Evolutionary conservation across 768 basidiomycete species (phyloP).

Genomic region (Kwoniella sp.): DNA sequence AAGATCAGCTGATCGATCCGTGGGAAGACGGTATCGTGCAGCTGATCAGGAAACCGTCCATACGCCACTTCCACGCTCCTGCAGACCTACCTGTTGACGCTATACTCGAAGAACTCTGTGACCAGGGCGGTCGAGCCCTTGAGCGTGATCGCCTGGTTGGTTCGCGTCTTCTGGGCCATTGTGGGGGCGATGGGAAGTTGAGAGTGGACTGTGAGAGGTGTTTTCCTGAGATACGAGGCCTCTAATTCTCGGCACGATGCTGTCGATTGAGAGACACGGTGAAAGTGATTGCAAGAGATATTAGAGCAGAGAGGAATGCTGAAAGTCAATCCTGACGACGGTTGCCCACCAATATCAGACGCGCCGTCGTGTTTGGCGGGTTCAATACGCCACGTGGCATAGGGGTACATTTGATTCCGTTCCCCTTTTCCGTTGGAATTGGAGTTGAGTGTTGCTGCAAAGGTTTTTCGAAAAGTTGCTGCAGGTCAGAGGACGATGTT

Average conservation of each 20-base stretch:
- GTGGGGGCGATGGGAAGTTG: not conserved
- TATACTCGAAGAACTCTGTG: constrained; percentile 99
- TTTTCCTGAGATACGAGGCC: too few species aligned
- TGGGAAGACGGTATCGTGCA: not conserved
- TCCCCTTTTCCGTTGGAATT: not conserved
- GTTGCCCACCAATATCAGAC: constrained; percentile 9
- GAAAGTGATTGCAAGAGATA: too few species aligned
- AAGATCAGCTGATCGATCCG: constrained; percentile 22
- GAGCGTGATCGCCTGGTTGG: constrained; percentile 71
- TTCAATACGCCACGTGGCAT: not conserved
- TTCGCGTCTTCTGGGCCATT: constrained; percentile 55
- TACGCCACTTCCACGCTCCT: not conserved
- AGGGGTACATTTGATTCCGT: constrained; percentile 1
- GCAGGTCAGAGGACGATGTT: not conserved
- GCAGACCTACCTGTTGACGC: constrained; percentile 83
- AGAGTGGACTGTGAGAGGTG: not conserved
- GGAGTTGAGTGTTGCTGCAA: not conserved
- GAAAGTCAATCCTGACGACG: not conserved
- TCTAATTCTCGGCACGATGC: too few species aligned
- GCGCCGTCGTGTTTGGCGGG: not conserved
- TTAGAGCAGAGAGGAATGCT: not conserved
- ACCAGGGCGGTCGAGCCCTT: constrained; percentile 92
- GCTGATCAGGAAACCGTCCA: not conserved
- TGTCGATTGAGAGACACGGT: not conserved
- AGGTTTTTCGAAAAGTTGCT: constrained; percentile 14